These are phyloP conservation scores for Trichoderma asperellum DNA, from an alignment of 2,329 filamentous ascomycete species.

Conservation along the genomic window DNA sequence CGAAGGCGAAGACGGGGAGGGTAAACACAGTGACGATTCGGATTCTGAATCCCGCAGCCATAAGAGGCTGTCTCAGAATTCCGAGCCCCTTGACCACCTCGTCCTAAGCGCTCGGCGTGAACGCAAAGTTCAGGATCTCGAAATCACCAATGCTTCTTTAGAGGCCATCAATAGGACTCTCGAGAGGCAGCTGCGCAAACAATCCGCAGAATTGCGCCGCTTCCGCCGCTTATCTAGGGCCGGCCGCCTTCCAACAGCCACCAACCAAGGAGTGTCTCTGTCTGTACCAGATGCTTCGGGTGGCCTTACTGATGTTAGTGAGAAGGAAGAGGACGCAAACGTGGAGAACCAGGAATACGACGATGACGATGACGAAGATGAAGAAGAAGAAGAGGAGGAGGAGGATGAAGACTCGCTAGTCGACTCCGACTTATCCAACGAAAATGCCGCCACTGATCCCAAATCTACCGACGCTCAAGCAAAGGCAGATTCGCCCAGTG, in stretches of 20 bases:
- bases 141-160: constrained; percentile 94
- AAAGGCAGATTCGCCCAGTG: constrained; percentile 48
- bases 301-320: constrained; percentile 55
- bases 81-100: constrained; percentile 71
- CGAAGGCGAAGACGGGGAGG: constrained; percentile 33
- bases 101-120: constrained; percentile 89
- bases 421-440: constrained; percentile 55
- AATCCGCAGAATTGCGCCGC: constrained; percentile 83
- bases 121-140: constrained; percentile 91
- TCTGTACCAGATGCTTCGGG: constrained; percentile 48
- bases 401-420: constrained; percentile 55
- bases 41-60: constrained; percentile 57
- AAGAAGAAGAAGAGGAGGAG: constrained; percentile 49
- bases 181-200: constrained; percentile 88
- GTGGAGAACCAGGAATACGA: constrained; percentile 44
- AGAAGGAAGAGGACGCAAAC: constrained; percentile 40
- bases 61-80: constrained; percentile 57
- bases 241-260: constrained; percentile 64
- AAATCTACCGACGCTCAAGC: constrained; percentile 26
- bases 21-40: constrained; percentile 41
- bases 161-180: constrained; percentile 93
- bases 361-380: constrained; percentile 49
- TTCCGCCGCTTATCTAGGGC: constrained; percentile 85
- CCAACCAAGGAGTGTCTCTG: constrained; percentile 51
- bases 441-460: constrained; percentile 38